A percentile compares a stretch with the other conserved stretches of the same genome.
These are phyloP conservation scores for Ulvella scutata DNA, from an alignment of 139 green algal species.

Conservation along the genomic window DNA sequence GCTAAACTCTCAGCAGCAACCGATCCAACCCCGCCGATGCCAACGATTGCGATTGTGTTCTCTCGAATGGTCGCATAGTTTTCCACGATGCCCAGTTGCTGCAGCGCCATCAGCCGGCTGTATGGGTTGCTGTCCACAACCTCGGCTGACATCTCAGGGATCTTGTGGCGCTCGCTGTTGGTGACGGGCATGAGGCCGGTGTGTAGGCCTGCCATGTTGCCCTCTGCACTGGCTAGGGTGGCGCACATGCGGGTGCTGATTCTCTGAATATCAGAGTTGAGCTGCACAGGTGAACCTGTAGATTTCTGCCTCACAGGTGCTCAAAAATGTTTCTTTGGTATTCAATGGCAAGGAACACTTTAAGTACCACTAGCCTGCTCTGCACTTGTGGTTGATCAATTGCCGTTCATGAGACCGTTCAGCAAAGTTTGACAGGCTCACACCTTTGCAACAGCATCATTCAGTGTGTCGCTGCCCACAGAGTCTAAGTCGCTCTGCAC, in stretches of 20 bases:
- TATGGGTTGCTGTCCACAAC: constrained; percentile 80
- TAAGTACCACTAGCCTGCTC: too few species aligned
- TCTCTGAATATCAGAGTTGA: neutral
- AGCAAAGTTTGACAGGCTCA: too few species aligned
- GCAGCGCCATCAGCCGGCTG: constrained; percentile 82
- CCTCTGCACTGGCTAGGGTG: neutral
- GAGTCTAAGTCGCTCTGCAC: neutral
- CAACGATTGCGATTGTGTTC: constrained; percentile 68
- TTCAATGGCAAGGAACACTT: too few species aligned
- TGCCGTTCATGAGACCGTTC: too few species aligned
- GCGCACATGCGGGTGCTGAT: neutral
- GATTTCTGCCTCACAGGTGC: too few species aligned
- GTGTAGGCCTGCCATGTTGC: neutral
- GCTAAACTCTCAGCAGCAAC: constrained; percentile 96
- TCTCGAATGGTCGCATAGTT: constrained; percentile 80
- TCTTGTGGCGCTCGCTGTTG: constrained; percentile 10
- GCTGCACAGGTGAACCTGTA: neutral
- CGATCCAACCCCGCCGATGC: constrained; percentile 83
- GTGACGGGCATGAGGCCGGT: neutral
- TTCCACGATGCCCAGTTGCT: constrained; percentile 92
- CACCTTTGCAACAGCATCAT: neutral
- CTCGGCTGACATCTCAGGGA: constrained; percentile 63
- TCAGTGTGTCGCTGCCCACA: neutral
- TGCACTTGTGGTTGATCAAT: too few species aligned
- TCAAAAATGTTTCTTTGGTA: too few species aligned